Base-by-base conservation (phyloP, 2,329 filamentous ascomycete species). In the Fusarium palustre region DNA sequence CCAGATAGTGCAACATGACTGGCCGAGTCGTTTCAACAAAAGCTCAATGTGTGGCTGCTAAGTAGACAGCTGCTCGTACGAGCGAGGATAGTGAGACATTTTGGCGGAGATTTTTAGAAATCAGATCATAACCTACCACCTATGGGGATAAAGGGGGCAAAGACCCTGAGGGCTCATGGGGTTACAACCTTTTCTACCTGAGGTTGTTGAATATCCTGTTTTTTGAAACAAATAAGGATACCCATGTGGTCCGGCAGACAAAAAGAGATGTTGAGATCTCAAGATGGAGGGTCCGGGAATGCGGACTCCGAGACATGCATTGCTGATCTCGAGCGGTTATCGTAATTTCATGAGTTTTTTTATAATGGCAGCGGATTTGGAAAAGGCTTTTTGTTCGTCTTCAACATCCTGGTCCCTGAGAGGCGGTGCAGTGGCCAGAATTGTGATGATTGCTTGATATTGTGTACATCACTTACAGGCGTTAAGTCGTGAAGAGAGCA, bases 271-370 rank as follows among this genome's bases (percentile, higher is more conserved):
- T 46, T 20, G 43, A 62, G 67, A 56, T 62, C 57, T 55, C 38
- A 30, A 53, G 63, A 64, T 69, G 70, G 69, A 61, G 63, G 59
- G 59, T 52, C 60, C 61, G 55, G 57, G 57, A 55, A 64, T 66
- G 54, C 54, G 36, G 39, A 24, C 66, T 43, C 62, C 53, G 66
- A 69, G 66, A 69, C 66, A 69, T 69, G 53, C 66, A 49, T 63
- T 59, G 62, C 45, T 50, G 66, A 68, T 69, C 66, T 67, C 42
- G 64, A 47, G 56, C 58, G 47, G 45, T 57, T 36, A 55, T 55
- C 67, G 48, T 55, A 49, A 63, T 50, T 55, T 55, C 36, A 31
- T 41, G 41, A 20, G 31, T 30, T 42, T 39, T 30, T 42, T 39
- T 28, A 9, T 28, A 28, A 39, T 28, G 13, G 24, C 12, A 38